A percentile compares a stretch with the other conserved stretches of the same genome.
These are phyloP conservation scores for Podila verticillata DNA, from an alignment of 192 early-diverging fungal species.

Conservation along the genomic window DNA sequence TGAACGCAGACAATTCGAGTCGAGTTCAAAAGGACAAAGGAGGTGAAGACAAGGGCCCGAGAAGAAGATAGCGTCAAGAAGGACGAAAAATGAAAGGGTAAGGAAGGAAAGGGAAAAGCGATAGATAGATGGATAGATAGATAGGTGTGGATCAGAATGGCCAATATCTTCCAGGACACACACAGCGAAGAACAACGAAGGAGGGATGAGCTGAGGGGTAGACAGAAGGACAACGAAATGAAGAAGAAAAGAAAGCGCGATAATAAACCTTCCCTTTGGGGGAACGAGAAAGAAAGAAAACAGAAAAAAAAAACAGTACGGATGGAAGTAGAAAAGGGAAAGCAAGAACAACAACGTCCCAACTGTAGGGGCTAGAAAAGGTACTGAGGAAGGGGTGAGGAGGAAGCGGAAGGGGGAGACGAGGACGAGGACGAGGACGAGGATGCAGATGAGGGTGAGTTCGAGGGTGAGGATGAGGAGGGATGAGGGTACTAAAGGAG, in stretches of 20 bases:
- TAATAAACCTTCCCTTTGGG: slow-evolving; percentile 31
- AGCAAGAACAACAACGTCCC: neutral
- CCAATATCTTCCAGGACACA: no score
- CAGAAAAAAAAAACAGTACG: slow-evolving; percentile 1
- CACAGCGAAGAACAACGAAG: no score
- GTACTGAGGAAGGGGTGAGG: neutral
- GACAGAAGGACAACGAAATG: no score
- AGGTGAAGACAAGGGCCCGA: neutral
- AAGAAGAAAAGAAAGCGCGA: neutral
- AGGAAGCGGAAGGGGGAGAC: slow-evolving; percentile 12
- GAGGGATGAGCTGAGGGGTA: no score
- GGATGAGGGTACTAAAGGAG: no score
- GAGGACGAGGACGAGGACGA: neutral
- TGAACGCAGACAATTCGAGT: neutral
- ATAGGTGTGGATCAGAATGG: neutral
- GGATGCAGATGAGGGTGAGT: no score
- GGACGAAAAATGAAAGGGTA: neutral
- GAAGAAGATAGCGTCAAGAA: neutral
- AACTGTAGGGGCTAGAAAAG: neutral
- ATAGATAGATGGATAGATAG: neutral
- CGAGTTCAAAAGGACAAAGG: neutral
- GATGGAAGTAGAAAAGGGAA: neutral
- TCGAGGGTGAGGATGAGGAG: no score
- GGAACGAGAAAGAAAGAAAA: neutral
- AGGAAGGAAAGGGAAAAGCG: slow-evolving; percentile 2